Base-by-base conservation (phyloP, 352 stramenopile genomes). In the Pythium grandisporangium region DNA sequence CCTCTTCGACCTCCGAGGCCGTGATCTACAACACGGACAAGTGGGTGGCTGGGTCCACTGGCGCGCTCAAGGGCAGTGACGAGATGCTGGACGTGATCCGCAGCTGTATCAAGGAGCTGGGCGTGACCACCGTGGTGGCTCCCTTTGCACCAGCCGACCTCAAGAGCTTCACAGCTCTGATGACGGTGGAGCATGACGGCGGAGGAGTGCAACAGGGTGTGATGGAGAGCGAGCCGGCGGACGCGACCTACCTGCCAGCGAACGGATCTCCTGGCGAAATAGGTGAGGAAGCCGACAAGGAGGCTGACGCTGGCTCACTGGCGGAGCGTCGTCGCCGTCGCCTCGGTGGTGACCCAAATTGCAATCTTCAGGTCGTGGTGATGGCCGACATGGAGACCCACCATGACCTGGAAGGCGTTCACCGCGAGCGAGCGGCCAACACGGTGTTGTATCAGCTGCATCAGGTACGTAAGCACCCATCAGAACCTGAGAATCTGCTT, bases 11-110 rank as follows among this genome's bases (percentile, higher is more conserved):
- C 30, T 47, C 35, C 30, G 53, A 23, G 13, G 21, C 38, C 35
- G 68, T 57, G 36, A 70, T 58, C 17, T 89, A 89, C 60, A 82
- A 89, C 45, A 79, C 61, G 10, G 70, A 84, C 45, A 64, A 72
- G 36, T 86, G 76, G 76, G 51, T 80, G 13, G 30, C 59, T 4
- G 70, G 64, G 0, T 81, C 68, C 2, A 62, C 40, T 23, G 70
- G 63, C 0, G 38, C 49, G 6, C 27, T 82, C 23, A 72, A 84
- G 37, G 73, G 33, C 45, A 85, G 71, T 23, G 69, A 81, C 16
- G 76, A 87, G 27, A 47, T 87, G 46, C 36, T 82, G 14, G 66
- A 81, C 19, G 66, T 82, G 34, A 44, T 84, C 13, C 64, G 58
- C 16, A 70, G 54, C 41, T 73, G 38, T 30, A 48, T 84, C 3